These are phyloP conservation scores for Catunica adiposa DNA, from an alignment of 2,329 filamentous ascomycete genomes.

Conservation along the genomic window DNA sequence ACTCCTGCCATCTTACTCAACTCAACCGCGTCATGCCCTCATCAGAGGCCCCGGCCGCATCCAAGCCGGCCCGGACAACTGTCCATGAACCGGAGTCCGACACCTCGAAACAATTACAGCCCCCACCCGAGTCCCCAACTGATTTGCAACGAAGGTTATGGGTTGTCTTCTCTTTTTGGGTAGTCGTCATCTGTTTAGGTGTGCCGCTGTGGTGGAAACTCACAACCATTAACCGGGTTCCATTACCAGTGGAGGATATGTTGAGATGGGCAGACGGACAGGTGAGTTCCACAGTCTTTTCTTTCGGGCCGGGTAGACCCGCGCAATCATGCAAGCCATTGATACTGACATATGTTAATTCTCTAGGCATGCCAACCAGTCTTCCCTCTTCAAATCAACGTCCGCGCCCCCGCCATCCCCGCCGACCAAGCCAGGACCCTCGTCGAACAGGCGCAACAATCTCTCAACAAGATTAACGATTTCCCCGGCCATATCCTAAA, in stretches of 20 bases:
- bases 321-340: background rate
- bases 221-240: slow-evolving; percentile 77
- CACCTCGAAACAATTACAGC: slow-evolving; percentile 21
- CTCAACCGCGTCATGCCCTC: background rate
- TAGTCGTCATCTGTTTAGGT: slow-evolving; percentile 65
- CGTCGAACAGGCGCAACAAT: slow-evolving; percentile 65
- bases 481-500: slow-evolving; percentile 61
- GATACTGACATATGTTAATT: background rate
- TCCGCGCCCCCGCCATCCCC: slow-evolving; percentile 52
- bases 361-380: slow-evolving; percentile 66
- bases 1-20: background rate
- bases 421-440: slow-evolving; percentile 55
- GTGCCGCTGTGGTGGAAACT: slow-evolving; percentile 94
- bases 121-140: slow-evolving; percentile 62
- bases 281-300: slow-evolving; percentile 31
- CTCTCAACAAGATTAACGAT: slow-evolving; percentile 73
- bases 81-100: background rate
- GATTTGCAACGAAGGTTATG: slow-evolving; percentile 52
- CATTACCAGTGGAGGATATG: slow-evolving; percentile 73
- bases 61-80: background rate
- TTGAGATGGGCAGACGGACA: slow-evolving; percentile 79
- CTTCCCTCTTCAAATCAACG: slow-evolving; percentile 68
- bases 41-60: background rate
- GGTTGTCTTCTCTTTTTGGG: slow-evolving; percentile 82
- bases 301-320: background rate